Evolutionary conservation across 768 basidiomycete species (phyloP).

Genomic region (Pulveroboletus sp.): DNA sequence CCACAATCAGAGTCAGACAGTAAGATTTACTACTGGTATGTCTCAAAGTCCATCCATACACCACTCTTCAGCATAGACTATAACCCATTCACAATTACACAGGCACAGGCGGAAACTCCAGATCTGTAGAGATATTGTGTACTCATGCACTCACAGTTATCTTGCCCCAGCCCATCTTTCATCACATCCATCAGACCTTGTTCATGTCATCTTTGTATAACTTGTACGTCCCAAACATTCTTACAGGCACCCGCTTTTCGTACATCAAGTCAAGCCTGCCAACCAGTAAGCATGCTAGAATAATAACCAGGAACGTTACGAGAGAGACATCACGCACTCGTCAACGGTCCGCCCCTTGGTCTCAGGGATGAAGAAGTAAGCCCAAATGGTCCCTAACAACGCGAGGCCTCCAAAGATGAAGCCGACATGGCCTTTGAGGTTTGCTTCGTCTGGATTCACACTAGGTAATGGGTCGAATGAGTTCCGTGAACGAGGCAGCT

Average conservation of each 20-base stretch:
- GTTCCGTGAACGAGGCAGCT: too few relatives aligned
- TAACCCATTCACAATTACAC: too few relatives aligned
- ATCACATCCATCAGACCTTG: not conserved
- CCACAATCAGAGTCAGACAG: too few relatives aligned
- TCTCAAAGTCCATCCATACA: too few relatives aligned
- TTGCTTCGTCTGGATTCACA: conserved; percentile 26
- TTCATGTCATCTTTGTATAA: conserved; percentile 9
- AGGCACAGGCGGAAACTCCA: too few relatives aligned
- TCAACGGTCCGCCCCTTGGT: conserved; percentile 28
- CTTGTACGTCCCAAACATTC: conserved; percentile 19
- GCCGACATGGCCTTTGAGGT: conserved; percentile 28
- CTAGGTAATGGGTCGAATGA: not conserved
- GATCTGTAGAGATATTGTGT: too few relatives aligned
- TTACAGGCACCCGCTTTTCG: conserved; percentile 28
- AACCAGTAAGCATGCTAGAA: too few relatives aligned
- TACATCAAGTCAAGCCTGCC: conserved; percentile 30
- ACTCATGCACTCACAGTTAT: too few relatives aligned
- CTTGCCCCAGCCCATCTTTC: not conserved
- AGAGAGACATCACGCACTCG: conserved; percentile 16
- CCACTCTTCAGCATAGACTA: too few relatives aligned
- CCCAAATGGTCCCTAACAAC: conserved; percentile 20
- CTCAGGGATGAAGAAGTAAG: conserved; percentile 27
- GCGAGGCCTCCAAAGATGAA: conserved; percentile 27
- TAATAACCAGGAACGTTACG: not conserved
- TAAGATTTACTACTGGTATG: too few relatives aligned